phyloP scores from a whole-genome alignment of 2,329 filamentous ascomycete species.

The Pseudogymnoascus sp. region DNA sequence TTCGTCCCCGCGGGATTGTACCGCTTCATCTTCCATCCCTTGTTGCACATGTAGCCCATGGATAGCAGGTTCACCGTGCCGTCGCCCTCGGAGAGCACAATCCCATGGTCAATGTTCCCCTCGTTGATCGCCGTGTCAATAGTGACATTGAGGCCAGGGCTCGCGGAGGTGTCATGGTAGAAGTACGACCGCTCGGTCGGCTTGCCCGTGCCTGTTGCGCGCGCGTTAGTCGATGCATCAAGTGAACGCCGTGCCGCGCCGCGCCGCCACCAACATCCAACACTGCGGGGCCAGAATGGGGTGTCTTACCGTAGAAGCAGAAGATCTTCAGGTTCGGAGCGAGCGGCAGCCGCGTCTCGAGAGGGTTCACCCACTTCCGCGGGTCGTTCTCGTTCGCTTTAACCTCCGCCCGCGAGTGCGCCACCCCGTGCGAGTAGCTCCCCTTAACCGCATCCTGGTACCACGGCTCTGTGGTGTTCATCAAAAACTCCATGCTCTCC shows the following conservation, averaged over 20 bases:
- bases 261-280: constrained; percentile 9
- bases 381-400: constrained; percentile 71
- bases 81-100: constrained; percentile 93
- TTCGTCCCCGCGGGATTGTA: constrained; percentile 83
- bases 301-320: constrained; percentile 73
- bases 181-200: constrained; percentile 89
- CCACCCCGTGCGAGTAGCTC: constrained; percentile 84
- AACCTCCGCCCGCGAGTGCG: constrained; percentile 70
- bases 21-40: constrained; percentile 85
- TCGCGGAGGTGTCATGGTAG: constrained; percentile 63
- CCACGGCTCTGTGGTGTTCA: constrained; percentile 75
- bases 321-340: constrained; percentile 90
- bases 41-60: constrained; percentile 92
- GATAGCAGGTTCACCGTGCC: constrained; percentile 92
- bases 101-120: constrained; percentile 68
- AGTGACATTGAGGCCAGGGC: constrained; percentile 64
- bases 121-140: constrained; percentile 59
- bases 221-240: background rate
- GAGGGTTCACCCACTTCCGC: constrained; percentile 87
- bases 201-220: constrained; percentile 63
- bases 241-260: background rate
- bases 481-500: constrained; percentile 68
- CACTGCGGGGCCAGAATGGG: background rate
- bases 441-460: constrained; percentile 64
- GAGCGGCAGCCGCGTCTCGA: constrained; percentile 78